A percentile compares a stretch with the other conserved stretches of the same genome.
Evolutionary conservation across 2,329 filamentous ascomycete genomes (phyloP).

Genomic region (Celoporthe dispersa): DNA sequence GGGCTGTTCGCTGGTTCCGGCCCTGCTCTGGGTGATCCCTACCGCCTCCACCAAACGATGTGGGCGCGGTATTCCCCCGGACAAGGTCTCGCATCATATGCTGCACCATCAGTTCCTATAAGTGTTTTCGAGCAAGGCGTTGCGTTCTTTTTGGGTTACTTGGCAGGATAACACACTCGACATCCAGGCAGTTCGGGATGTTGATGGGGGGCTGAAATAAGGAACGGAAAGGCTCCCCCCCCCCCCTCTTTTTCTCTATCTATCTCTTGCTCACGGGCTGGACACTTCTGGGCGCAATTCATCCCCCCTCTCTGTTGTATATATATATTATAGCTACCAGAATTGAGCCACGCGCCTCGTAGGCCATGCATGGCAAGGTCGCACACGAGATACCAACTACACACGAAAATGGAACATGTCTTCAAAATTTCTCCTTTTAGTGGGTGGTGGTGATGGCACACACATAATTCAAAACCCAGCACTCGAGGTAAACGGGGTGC

Average conservation of each 20-base stretch:
- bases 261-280: conserved; percentile 2
- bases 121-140: conserved; percentile 28
- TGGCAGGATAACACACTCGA: not conserved
- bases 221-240: conserved; percentile 12
- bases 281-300: conserved; percentile 6
- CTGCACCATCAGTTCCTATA: conserved; percentile 19
- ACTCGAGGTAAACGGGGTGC: too few relatives aligned
- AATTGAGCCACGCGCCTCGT: conserved; percentile 9
- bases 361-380: not conserved
- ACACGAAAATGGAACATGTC: not conserved
- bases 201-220: conserved; percentile 9
- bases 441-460: not conserved
- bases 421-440: not conserved
- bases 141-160: conserved; percentile 18
- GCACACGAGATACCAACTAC: not conserved
- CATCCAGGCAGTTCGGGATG: conserved; percentile 12
- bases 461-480: too few relatives aligned
- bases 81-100: conserved; percentile 11
- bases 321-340: conserved; percentile 18
- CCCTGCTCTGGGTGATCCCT: not conserved
- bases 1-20: not conserved
- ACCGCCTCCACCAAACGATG: not conserved
- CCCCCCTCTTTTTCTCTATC: not conserved
- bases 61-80: not conserved
- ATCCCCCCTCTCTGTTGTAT: conserved; percentile 23